Conservation (phyloP, 2,329 filamentous ascomycete species). For the Ophiocordyceps australis region DNA sequence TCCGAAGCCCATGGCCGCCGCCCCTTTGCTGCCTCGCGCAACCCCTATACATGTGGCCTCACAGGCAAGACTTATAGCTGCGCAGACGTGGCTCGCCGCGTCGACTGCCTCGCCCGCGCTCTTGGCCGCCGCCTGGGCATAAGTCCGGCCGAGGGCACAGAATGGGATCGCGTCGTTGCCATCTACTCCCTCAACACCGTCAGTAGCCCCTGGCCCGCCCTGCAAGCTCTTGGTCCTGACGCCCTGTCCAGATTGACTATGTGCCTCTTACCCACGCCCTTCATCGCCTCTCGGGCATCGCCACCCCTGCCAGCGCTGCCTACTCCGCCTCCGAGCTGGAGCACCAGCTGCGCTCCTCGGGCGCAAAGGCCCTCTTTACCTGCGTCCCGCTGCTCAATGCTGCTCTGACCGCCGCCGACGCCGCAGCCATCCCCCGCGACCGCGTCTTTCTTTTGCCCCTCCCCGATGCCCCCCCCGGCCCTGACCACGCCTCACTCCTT, state of each 20-base stretch:
- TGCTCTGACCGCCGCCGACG: conserved; percentile 45
- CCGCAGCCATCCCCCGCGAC: conserved; percentile 41
- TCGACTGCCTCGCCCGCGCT: conserved; percentile 48
- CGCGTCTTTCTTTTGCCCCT: conserved; percentile 53
- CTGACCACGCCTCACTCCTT: conserved; percentile 32
- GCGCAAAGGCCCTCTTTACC: conserved; percentile 54
- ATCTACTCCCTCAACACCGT: conserved; percentile 72
- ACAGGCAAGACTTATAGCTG: conserved; percentile 49
- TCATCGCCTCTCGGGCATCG: conserved; percentile 56
- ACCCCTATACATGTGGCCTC: conserved; percentile 63
- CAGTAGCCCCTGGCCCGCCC: conserved; percentile 9
- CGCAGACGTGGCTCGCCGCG: conserved; percentile 43
- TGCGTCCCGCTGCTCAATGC: conserved; percentile 47
- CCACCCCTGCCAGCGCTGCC: conserved; percentile 57
- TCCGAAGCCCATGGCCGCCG: conserved; percentile 51
- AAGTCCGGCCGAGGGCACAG: conserved; percentile 47
- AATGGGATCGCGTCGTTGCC: conserved; percentile 67
- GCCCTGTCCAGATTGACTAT: conserved; percentile 49
- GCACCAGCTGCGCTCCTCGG: conserved; percentile 52
- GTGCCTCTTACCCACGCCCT: conserved; percentile 55
- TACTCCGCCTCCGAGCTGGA: conserved; percentile 53
- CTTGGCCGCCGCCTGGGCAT: conserved; percentile 56
- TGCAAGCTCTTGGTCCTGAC: neutral
- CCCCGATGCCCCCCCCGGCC: conserved; percentile 39
- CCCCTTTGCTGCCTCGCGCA: conserved; percentile 41